A percentile compares a stretch with the other conserved stretches of the same genome.
phyloP scores from a whole-genome alignment of 768 basidiomycete genomes.

The Suillus subluteus region DNA sequence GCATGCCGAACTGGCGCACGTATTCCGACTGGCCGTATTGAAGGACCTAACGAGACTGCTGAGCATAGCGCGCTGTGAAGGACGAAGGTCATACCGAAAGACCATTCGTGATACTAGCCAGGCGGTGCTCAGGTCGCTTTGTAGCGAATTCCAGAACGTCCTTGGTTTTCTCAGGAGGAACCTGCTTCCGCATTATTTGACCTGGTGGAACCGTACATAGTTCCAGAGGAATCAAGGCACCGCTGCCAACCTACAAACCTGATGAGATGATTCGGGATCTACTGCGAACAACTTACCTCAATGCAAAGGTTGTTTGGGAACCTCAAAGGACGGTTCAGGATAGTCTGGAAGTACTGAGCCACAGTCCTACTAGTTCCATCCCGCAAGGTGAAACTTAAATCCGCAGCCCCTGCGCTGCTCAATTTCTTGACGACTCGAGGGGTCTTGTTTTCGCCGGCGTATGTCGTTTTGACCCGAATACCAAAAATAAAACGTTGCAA shows the following conservation, averaged over 20 bases:
- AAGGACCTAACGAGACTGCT: conserved; percentile 46
- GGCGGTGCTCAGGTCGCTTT: conserved; percentile 59
- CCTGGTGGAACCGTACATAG: conserved; percentile 63
- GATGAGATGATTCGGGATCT: not conserved
- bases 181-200: conserved; percentile 73
- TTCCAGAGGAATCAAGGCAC: conserved; percentile 70
- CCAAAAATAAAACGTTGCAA: conserved; percentile 61
- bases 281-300: conserved; percentile 51
- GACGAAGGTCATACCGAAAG: conserved; percentile 44
- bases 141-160: conserved; percentile 70
- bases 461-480: conserved; percentile 50
- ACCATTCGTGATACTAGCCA: conserved; percentile 57
- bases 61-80: not conserved
- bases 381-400: conserved; percentile 56
- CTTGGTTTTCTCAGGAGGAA: conserved; percentile 68
- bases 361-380: conserved; percentile 61
- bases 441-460: conserved; percentile 42
- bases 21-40: conserved; percentile 78
- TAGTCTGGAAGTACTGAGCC: conserved; percentile 60
- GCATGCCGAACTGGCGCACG: conserved; percentile 73
- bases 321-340: conserved; percentile 55
- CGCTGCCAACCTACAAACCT: conserved; percentile 56
- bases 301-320: conserved; percentile 69
- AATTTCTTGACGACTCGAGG: conserved; percentile 69
- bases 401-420: conserved; percentile 53